phyloP scores from a whole-genome alignment of 225 moss, liverwort and hornwort species.

The Rhytidiadelphus loreus region DNA sequence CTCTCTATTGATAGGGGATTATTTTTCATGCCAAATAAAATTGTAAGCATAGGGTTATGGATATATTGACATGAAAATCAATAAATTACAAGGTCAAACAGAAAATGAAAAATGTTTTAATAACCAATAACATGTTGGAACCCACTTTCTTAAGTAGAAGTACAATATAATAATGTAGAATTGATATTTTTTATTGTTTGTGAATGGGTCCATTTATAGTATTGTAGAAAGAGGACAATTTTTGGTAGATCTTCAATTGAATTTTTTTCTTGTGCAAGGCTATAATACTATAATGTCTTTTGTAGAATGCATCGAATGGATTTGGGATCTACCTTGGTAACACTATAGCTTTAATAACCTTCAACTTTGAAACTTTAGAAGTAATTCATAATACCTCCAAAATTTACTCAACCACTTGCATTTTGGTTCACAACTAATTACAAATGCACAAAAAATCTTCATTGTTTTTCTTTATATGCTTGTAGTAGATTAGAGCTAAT shows the following conservation, averaged over 20 bases:
- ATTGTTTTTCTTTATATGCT: no score
- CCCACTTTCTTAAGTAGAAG: neutral
- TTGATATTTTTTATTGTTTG: neutral
- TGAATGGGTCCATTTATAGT: neutral
- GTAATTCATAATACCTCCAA: no score
- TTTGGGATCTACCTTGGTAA: neutral
- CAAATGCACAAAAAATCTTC: no score
- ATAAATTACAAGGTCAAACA: neutral
- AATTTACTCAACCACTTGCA: no score
- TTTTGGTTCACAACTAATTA: no score
- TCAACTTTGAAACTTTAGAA: neutral
- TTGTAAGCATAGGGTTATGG: neutral
- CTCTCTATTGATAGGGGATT: neutral
- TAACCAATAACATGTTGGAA: neutral
- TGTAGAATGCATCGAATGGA: neutral
- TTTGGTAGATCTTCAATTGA: neutral
- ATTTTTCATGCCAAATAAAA: neutral
- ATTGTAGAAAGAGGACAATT: neutral
- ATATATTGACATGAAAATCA: neutral
- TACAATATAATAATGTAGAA: no score
- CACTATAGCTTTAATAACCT: neutral
- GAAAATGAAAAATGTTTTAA: neutral
- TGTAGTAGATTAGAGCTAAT: no score
- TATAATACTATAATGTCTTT: neutral
- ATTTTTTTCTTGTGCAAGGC: neutral